Evolutionary conservation across 192 early-diverging fungal genomes (phyloP), one percentile per base, ranked within the genome.

Genomic region (Coemansia sp.): DNA sequence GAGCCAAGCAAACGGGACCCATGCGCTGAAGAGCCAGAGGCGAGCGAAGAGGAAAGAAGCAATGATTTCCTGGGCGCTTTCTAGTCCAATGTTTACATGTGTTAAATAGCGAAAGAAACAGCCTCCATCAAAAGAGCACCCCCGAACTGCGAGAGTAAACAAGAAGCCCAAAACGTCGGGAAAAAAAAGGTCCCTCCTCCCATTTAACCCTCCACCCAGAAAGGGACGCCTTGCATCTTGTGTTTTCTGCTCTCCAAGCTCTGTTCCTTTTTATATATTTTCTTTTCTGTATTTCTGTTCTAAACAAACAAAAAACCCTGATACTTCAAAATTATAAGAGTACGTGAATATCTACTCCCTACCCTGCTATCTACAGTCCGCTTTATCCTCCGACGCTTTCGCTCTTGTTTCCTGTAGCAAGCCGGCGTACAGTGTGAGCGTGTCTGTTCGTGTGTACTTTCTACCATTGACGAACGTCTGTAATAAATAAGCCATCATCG

Each of bases 211-310:
- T n/a, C 43, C 23, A 4, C 25, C 46, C 46, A 49, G 46, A 56
- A 56, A 56, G 29, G 31, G 53, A 34, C 53, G 53, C 53, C 53
- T 56, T 56, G 13, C 53, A 56, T 28, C 18, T 56, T 15, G 23
- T 49, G 7, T 56, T 56, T 56, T 28, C 29, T 56, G 53, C 53
- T 56, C 20, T 49, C 46, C 20, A 49, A 49, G 46, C 46, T 49
- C 53, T 56, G 53, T 56, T 56, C 53, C 23, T 26, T 56, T 56
- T 56, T 56, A 49, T 23, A 49, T 49, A 49, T 49, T 56, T 34
- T 56, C 53, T 12, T 56, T 13, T 26, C 21, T 56, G 53, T 56
- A 56, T 56, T 56, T 56, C 53, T 56, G 53, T 56, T 56, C 53
- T 56, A 33, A 56, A 56, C 53, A 56, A 56, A 34, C 53, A 49